phyloP scores from a whole-genome alignment of 306 rosid species.

The Biancaea sappan region DNA sequence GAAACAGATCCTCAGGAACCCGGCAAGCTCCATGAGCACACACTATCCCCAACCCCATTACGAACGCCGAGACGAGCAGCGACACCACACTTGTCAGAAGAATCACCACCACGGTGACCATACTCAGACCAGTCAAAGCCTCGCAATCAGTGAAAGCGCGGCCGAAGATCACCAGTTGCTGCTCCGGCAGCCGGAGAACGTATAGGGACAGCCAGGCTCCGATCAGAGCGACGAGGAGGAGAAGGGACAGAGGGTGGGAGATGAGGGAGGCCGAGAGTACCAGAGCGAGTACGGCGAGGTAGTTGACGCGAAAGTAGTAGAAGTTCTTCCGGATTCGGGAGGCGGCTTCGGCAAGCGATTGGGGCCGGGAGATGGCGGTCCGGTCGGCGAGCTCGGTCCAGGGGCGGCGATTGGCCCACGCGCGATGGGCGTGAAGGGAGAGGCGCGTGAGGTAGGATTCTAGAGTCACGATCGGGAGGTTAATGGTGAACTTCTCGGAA shows the following conservation, averaged over 20 bases:
- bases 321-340: constrained; percentile 48
- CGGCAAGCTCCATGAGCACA: constrained; percentile 50
- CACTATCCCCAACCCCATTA: constrained; percentile 32
- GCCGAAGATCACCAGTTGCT: constrained; percentile 37
- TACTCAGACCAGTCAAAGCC: constrained; percentile 26
- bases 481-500: constrained; percentile 23
- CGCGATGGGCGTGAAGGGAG: constrained; percentile 27
- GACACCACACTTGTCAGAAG: constrained; percentile 45
- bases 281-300: constrained; percentile 37
- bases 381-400: constrained; percentile 49
- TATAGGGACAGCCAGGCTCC: constrained; percentile 53
- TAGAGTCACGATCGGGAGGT: neutral
- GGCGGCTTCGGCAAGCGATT: constrained; percentile 45
- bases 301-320: constrained; percentile 51
- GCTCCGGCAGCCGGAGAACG: constrained; percentile 44
- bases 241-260: constrained; percentile 46
- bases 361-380: constrained; percentile 43
- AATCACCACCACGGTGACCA: constrained; percentile 36
- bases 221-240: constrained; percentile 35
- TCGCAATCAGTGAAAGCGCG: constrained; percentile 31
- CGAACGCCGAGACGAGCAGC: constrained; percentile 37
- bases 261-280: constrained; percentile 43
- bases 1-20: constrained; percentile 51
- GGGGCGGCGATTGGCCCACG: constrained; percentile 43
- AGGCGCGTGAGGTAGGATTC: constrained; percentile 40